Base-by-base conservation (phyloP, 441 rosid genomes). In the Erysimum cheiri region DNA sequence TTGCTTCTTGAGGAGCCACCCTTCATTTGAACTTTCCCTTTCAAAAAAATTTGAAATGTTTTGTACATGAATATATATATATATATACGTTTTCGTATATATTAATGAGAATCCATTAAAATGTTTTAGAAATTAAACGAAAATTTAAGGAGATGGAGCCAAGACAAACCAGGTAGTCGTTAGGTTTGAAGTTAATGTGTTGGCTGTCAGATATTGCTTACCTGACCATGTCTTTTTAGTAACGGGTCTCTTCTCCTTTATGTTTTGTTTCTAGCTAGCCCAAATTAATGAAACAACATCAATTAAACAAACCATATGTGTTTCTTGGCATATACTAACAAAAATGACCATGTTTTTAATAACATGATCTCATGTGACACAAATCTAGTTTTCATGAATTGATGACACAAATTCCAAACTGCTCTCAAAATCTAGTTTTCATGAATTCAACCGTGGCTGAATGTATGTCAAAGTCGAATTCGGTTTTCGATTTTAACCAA, bases 131-230 rank as follows among this genome's bases (percentile, higher is more conserved):
- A 60, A 40, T 26, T 57, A 59, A 69, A 50, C 4, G 26, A 52
- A 58, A 71, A 60, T 60, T 71, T 71, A 77, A 37, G 73, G 71
- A 54, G 66, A 77, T 67, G 43, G 77, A 77, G 64, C 77, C 76
- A 71, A 71, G 66, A 60, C 61, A 66, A 76, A 67, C 32, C 73
- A 77, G 70, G 64, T 70, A 67, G 77, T 56, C 57, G 88, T 82
- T 85, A 79, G 88, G 86, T 80, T 76, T 77, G 75, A 69, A 73
- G 78, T 77, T 37, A 77, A 73, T 77, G 74, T 73, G 64, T 77
- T 72, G 59, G 57, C 28, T 77, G 80, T 67, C 68, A 73, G 75
- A 73, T 69, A 55, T 58, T 37, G 60, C 57, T 73, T 73, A 73
- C 67, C 71, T 73, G 77, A 63, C 77, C 74, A 77, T 72, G 71